Conservation (phyloP, 805 yeast species). For the Candida montana region DNA sequence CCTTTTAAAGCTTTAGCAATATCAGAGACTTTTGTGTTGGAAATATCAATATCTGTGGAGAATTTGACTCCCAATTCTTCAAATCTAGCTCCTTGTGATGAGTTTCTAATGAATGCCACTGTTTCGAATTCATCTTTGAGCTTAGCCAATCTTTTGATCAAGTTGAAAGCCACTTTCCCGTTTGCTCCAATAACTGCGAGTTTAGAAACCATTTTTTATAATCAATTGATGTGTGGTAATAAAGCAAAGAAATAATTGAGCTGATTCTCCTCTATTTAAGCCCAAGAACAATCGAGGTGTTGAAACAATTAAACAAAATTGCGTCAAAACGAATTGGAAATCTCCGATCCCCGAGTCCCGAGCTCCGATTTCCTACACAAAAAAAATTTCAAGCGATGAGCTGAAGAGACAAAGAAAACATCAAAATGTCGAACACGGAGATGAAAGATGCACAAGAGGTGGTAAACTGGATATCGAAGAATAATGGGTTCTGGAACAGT, state of each 20-base stretch:
- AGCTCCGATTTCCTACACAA: neutral
- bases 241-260: too few species aligned
- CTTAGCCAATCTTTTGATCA: slow-evolving; percentile 32
- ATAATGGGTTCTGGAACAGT: slow-evolving; percentile 51
- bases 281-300: too few species aligned
- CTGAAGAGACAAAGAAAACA: too few species aligned
- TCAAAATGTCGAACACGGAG: slow-evolving; percentile 31
- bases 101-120: slow-evolving; percentile 40
- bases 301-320: neutral
- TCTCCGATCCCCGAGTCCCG: neutral
- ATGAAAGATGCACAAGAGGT: slow-evolving; percentile 19
- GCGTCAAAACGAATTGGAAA: neutral
- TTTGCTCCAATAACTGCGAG: slow-evolving; percentile 55
- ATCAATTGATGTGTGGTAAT: neutral
- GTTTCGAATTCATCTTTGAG: slow-evolving; percentile 31
- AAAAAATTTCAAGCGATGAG: slow-evolving; percentile 1
- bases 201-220: slow-evolving; percentile 19
- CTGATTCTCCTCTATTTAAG: too few species aligned
- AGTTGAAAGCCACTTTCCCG: slow-evolving; percentile 51
- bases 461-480: slow-evolving; percentile 46
- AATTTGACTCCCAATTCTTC: slow-evolving; percentile 31
- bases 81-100: slow-evolving; percentile 40
- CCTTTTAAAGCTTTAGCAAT: slow-evolving; percentile 38
- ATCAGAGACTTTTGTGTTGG: slow-evolving; percentile 29
- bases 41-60: slow-evolving; percentile 35